phyloP scores from a whole-genome alignment of 148 eudicot species.

The Fagopyrum esculentum region DNA sequence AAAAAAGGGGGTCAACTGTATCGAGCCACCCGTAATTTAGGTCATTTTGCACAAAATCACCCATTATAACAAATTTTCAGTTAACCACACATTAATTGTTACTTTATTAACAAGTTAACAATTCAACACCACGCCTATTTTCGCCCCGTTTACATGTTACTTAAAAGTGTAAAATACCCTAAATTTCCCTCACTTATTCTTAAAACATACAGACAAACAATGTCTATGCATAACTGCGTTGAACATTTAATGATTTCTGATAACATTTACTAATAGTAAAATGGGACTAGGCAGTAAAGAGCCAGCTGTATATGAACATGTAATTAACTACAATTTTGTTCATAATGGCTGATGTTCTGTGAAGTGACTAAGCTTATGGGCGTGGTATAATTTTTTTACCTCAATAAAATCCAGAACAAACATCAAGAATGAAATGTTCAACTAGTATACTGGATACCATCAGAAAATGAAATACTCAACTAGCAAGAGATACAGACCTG shows the following conservation, averaged over 20 bases:
- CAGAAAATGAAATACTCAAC: background rate
- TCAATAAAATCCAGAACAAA: background rate
- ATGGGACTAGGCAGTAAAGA: background rate
- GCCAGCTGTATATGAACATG: background rate
- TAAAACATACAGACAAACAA: background rate
- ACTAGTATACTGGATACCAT: background rate
- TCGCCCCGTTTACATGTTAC: background rate
- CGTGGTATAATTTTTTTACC: background rate
- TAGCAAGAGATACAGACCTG: constrained; percentile 44
- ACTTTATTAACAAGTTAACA: background rate
- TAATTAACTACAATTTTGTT: background rate
- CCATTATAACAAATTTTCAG: background rate
- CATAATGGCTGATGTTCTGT: background rate
- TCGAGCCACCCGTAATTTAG: too few relatives aligned
- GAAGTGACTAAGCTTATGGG: background rate
- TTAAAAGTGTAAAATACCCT: background rate
- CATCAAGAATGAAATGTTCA: background rate
- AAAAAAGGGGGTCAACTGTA: background rate
- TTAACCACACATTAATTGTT: background rate
- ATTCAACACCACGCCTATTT: background rate
- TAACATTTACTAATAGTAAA: background rate
- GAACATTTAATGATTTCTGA: background rate
- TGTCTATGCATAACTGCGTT: background rate
- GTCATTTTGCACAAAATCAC: background rate
- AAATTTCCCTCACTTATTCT: background rate